Evolutionary conservation across 345 rosid genomes (phyloP).

Genomic region (Bruguiera parviflora): DNA sequence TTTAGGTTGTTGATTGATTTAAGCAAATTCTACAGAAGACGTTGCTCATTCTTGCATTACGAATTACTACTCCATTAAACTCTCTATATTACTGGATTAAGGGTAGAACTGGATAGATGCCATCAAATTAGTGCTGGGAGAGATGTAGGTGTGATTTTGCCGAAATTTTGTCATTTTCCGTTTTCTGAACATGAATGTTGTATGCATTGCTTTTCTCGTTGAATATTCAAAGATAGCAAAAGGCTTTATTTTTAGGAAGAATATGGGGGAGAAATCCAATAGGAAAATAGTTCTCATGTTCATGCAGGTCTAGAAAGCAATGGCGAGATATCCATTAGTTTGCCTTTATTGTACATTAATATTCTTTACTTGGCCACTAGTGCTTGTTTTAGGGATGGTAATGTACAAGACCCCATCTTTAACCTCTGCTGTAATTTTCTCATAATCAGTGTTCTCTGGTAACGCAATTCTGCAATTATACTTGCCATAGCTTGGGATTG

Average conservation of each 20-base stretch:
- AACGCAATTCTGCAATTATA: constrained; percentile 15
- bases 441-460: constrained; percentile 30
- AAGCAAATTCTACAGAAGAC: too few species aligned
- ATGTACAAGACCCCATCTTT: constrained; percentile 33
- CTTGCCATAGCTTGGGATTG: constrained; percentile 40
- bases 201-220: not conserved
- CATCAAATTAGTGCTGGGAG: not conserved
- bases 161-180: not conserved
- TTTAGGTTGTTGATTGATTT: not conserved
- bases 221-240: not conserved
- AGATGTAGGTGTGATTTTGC: not conserved
- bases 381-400: constrained; percentile 23
- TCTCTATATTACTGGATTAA: too few species aligned
- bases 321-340: not conserved
- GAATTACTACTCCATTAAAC: too few species aligned
- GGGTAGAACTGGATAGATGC: not conserved
- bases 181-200: not conserved
- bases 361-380: constrained; percentile 6
- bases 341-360: constrained; percentile 12
- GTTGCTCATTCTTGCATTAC: too few species aligned
- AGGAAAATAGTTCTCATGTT: not conserved
- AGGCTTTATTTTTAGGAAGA: not conserved
- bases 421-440: constrained; percentile 46
- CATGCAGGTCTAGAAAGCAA: not conserved
- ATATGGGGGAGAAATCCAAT: not conserved